Percentiles rank a stretch among this genome's conserved stretches.
Conservation (phyloP, 2,329 filamentous ascomycete genomes). For the Tetracladium maxilliforme region DNA sequence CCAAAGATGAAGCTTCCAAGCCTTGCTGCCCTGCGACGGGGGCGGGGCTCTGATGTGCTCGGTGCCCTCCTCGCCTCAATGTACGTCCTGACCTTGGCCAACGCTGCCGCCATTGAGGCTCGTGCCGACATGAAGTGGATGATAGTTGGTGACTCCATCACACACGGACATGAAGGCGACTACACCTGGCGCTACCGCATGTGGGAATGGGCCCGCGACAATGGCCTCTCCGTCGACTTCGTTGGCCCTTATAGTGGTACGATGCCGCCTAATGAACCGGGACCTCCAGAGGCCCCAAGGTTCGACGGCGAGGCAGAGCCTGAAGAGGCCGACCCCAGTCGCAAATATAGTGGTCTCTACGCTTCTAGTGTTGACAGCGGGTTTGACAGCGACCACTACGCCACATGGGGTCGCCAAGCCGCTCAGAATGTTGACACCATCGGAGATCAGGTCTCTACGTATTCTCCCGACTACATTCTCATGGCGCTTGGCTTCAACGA, state of each 20-base stretch:
- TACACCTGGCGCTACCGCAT: slow-evolving; percentile 26
- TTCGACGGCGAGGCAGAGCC: slow-evolving; percentile 1
- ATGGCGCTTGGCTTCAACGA: slow-evolving; percentile 7
- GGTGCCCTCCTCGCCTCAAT: no score
- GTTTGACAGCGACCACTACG: slow-evolving; percentile 16
- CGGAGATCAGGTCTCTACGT: slow-evolving; percentile 10
- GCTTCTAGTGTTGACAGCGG: slow-evolving; percentile 10
- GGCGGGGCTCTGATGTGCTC: no score
- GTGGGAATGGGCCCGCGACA: slow-evolving; percentile 19
- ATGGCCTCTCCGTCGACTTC: slow-evolving; percentile 12
- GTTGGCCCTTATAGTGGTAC: slow-evolving; percentile 22
- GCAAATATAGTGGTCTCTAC: slow-evolving; percentile 14
- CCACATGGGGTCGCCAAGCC: slow-evolving; percentile 17
- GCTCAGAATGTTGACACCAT: slow-evolving; percentile 15
- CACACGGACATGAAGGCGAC: slow-evolving; percentile 22
- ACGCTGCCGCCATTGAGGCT: no score
- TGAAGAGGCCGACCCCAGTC: slow-evolving; percentile 2
- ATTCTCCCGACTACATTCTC: slow-evolving; percentile 13
- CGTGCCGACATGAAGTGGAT: slow-evolving; percentile 15
- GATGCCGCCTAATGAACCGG: slow-evolving; percentile 5
- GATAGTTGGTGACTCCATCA: slow-evolving; percentile 22
- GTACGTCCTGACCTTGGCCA: no score
- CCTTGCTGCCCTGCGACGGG: no score
- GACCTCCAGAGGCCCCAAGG: slow-evolving; percentile 4
- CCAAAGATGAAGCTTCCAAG: no score